These are phyloP conservation scores for Neofusicoccum sp. DNA, from an alignment of 2,329 filamentous ascomycete species.

Conservation along the genomic window DNA sequence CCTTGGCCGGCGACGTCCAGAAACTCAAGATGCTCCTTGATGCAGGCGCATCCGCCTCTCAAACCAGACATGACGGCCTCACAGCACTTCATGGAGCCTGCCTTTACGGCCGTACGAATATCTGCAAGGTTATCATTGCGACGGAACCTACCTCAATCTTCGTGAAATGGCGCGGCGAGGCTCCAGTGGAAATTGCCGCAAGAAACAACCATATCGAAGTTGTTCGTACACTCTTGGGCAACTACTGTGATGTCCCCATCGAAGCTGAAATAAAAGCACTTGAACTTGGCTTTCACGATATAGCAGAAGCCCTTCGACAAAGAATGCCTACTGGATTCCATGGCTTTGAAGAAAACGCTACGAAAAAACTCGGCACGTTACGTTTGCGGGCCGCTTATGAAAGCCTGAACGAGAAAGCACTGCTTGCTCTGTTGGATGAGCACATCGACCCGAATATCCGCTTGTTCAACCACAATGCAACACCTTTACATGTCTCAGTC, in stretches of 20 bases:
- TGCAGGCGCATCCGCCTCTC: neutral
- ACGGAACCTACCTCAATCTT: neutral
- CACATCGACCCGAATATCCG: neutral
- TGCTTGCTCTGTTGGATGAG: neutral
- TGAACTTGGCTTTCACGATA: neutral
- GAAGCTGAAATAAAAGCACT: neutral
- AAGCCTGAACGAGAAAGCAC: neutral
- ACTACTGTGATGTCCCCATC: neutral
- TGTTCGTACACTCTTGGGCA: neutral
- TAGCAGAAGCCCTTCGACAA: neutral
- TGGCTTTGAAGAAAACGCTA: neutral
- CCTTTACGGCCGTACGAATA: neutral
- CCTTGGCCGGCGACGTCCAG: rapidly evolving
- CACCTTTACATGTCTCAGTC: neutral
- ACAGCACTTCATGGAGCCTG: neutral
- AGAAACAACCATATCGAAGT: neutral
- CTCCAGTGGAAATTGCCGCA: neutral
- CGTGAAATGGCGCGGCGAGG: neutral
- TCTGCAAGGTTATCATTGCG: neutral
- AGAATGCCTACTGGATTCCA: too few species aligned
- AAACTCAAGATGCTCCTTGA: neutral
- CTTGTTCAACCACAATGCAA: neutral
- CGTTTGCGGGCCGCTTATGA: neutral
- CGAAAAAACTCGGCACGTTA: neutral
- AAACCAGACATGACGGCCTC: neutral